A percentile compares a stretch with the other conserved stretches of the same genome.
Evolutionary conservation across 2,329 filamentous ascomycete genomes (phyloP).

Genomic region (Trichoderma hamatum): DNA sequence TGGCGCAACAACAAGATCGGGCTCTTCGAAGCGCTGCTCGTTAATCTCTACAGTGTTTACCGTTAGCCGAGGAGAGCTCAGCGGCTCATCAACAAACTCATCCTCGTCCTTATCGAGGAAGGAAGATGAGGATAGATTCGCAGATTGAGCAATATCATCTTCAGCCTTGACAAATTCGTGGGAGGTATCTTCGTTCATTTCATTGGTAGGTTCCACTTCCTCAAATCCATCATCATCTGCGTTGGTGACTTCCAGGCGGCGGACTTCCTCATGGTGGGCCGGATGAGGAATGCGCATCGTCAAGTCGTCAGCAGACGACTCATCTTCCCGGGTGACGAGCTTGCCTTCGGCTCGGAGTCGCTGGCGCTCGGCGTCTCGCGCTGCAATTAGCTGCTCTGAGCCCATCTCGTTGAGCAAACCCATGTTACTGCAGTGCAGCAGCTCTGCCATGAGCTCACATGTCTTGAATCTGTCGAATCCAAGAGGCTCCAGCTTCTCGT

Average conservation of each 20-base stretch:
- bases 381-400: slow-evolving; percentile 81
- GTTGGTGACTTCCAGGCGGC: slow-evolving; percentile 78
- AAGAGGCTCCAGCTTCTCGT: slow-evolving; percentile 85
- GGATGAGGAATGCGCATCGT: slow-evolving; percentile 60
- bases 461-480: slow-evolving; percentile 99
- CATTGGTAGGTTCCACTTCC: slow-evolving; percentile 72
- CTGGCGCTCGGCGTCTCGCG: slow-evolving; percentile 80
- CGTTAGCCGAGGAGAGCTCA: slow-evolving; percentile 68
- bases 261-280: slow-evolving; percentile 58
- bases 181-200: slow-evolving; percentile 72
- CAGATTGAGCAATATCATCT: slow-evolving; percentile 48
- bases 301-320: slow-evolving; percentile 58
- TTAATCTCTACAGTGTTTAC: slow-evolving; percentile 62
- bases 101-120: slow-evolving; percentile 62
- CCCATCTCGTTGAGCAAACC: slow-evolving; percentile 88
- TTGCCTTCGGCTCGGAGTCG: slow-evolving; percentile 76
- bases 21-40: slow-evolving; percentile 55
- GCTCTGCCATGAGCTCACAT: slow-evolving; percentile 96
- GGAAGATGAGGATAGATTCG: slow-evolving; percentile 32
- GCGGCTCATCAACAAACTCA: slow-evolving; percentile 77
- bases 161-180: slow-evolving; percentile 68
- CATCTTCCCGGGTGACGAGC: slow-evolving; percentile 52
- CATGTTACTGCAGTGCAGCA: slow-evolving; percentile 99
- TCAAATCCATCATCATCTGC: slow-evolving; percentile 90
- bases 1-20: slow-evolving; percentile 59